Evolutionary conservation across 345 rosid genomes (phyloP), one percentile per base, ranked within the genome.

Genomic region (Dimocarpus longan): DNA sequence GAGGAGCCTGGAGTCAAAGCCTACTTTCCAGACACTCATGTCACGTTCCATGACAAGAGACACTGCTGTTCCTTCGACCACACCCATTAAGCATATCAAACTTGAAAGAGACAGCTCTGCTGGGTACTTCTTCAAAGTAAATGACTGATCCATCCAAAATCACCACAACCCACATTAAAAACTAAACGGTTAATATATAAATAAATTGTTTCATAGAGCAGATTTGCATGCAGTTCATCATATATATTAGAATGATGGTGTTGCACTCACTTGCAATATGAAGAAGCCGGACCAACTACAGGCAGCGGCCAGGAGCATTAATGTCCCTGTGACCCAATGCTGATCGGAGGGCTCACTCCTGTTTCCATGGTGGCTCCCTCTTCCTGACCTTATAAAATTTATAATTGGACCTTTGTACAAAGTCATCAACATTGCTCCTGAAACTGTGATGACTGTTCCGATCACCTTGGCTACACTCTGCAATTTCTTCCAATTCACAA

Each of bases 361-460:
- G 78, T 75, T 73, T 5, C 59, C 86, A 8, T 80, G 85, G 77
- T 87, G 82, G 72, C 62, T 42, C 13, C 66, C 80, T 67, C 89
- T 91, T 1, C 84, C 85, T 10, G 81, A 12, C 69, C 72, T 81
- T 1, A 88, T 19, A 46, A 95, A 82, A 54, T 91, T 80, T 22
- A 95, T 65, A 67, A 90, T 83, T 42, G 98, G 99, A 63, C 99
- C 99, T 77, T 90, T 93, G 91, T 90, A 91, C 56, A 95, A 76
- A 2, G 98, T 95, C 99, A 95, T 95, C 22, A 91, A 93, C 99
- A 92, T 92, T 0, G 99, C 97, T 79, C 99, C 99, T 9, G 76
- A 73, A 5, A 93, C 89, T 0, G 98, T 93, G 54, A 95, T 82
- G 3, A 65, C 85, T 10, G 99, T 95, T 70, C 99, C 99, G 8